These are phyloP conservation scores for Arachnomyces sp. DNA, from an alignment of 2,329 filamentous ascomycete genomes.

Conservation along the genomic window DNA sequence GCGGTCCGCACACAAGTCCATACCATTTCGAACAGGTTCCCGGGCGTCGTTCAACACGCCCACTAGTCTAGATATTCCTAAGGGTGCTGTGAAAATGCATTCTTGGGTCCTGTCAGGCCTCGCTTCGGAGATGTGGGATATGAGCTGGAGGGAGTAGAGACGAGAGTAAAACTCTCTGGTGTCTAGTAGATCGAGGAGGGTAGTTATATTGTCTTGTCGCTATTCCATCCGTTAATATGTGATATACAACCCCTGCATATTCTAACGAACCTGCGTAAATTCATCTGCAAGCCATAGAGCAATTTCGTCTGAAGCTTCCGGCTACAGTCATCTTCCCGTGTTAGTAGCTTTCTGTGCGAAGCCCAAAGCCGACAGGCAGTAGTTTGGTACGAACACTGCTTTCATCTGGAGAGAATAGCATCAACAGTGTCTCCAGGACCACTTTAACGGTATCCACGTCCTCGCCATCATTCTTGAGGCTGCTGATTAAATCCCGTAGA, in stretches of 20 bases:
- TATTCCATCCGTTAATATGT: slow-evolving; percentile 46
- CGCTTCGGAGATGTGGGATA: slow-evolving; percentile 75
- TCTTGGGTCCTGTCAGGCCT: slow-evolving; percentile 89
- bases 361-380: neutral
- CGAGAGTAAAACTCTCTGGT: slow-evolving; percentile 81
- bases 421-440: slow-evolving; percentile 86
- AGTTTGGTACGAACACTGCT: slow-evolving; percentile 43
- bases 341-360: slow-evolving; percentile 15
- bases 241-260: slow-evolving; percentile 7
- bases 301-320: slow-evolving; percentile 93
- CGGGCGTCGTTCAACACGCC: slow-evolving; percentile 73
- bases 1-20: slow-evolving; percentile 4
- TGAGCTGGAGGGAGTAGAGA: slow-evolving; percentile 81
- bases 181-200: slow-evolving; percentile 83
- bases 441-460: slow-evolving; percentile 96
- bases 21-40: slow-evolving; percentile 75
- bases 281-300: slow-evolving; percentile 93
- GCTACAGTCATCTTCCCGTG: slow-evolving; percentile 40
- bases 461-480: slow-evolving; percentile 76
- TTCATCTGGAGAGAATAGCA: slow-evolving; percentile 71
- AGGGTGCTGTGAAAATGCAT: slow-evolving; percentile 79
- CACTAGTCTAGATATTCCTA: slow-evolving; percentile 81
- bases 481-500: slow-evolving; percentile 77
- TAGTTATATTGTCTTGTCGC: slow-evolving; percentile 90
- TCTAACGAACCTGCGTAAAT: slow-evolving; percentile 67